Conservation (phyloP, 495 filamentous ascomycete species). For the Pseudoneurospora amorphoporcata region DNA sequence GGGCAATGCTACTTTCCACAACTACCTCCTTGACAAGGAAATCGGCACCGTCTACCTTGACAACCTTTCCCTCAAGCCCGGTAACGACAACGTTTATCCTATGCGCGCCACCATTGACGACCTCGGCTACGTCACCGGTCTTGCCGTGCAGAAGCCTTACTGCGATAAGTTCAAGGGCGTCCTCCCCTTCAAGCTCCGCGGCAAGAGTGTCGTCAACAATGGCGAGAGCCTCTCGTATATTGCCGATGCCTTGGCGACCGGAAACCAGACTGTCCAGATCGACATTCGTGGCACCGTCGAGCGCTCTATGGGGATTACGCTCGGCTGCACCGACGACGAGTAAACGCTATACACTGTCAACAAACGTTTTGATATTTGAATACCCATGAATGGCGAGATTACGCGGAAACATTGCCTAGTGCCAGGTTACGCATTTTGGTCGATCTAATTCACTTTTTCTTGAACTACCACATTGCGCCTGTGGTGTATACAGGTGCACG, state of each 20-base stretch:
- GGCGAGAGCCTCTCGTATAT: slow-evolving; percentile 55
- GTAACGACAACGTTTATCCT: slow-evolving; percentile 42
- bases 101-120: slow-evolving; percentile 44
- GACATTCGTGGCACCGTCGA: slow-evolving; percentile 21
- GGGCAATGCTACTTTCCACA: slow-evolving; percentile 57
- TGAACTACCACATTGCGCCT: background rate
- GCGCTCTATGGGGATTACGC: slow-evolving; percentile 5
- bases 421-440: background rate
- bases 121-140: slow-evolving; percentile 2
- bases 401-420: background rate
- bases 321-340: slow-evolving; percentile 11
- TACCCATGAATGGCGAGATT: background rate
- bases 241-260: slow-evolving; percentile 30
- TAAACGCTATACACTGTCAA: background rate
- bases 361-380: background rate
- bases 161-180: slow-evolving; percentile 39
- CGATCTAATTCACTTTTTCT: background rate
- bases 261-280: slow-evolving; percentile 27
- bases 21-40: slow-evolving; percentile 37
- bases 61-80: slow-evolving; percentile 49
- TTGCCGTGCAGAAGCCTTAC: slow-evolving; percentile 16
- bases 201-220: slow-evolving; percentile 46
- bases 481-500: background rate
- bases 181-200: slow-evolving; percentile 49
- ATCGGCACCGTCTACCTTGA: slow-evolving; percentile 48